A percentile compares a stretch with the other conserved stretches of the same genome.
phyloP scores from a whole-genome alignment of 257 asterid genomes.

The Asclepias syriaca region DNA sequence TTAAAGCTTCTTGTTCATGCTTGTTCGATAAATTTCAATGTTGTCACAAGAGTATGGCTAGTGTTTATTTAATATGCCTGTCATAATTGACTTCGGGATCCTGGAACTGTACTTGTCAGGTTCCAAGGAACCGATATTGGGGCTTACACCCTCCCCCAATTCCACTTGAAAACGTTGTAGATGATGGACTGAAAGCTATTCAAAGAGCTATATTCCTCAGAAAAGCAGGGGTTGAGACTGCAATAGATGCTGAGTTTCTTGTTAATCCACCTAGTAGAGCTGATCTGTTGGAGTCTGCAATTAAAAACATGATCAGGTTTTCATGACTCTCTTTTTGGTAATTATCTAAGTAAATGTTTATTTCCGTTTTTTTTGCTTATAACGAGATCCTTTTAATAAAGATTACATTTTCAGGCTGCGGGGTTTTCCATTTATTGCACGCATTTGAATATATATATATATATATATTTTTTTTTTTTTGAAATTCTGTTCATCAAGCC shows the following conservation, averaged over 20 bases:
- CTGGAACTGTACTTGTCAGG: constrained; percentile 42
- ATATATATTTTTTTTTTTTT: background rate
- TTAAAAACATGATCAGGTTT: constrained; percentile 81
- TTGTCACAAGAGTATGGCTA: background rate
- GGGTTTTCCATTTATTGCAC: background rate
- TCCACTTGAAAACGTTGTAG: constrained; percentile 84
- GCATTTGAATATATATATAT: background rate
- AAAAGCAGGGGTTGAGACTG: constrained; percentile 85
- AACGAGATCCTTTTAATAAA: background rate
- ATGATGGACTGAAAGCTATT: constrained; percentile 71
- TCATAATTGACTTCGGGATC: background rate
- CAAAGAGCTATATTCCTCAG: constrained; percentile 88
- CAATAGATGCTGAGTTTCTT: constrained; percentile 69
- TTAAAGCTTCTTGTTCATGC: constrained; percentile 1
- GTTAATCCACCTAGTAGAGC: constrained; percentile 80
- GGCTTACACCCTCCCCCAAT: constrained; percentile 98
- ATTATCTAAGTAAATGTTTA: background rate
- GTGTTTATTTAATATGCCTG: background rate
- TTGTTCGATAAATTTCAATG: background rate
- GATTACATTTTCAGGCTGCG: background rate
- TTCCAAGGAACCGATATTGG: constrained; percentile 94
- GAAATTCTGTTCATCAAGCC: background rate
- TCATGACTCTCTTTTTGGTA: constrained; percentile 22
- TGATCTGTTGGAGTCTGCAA: constrained; percentile 68
- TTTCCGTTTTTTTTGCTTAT: background rate